Conservation (phyloP, 2,329 filamentous ascomycete species). For the Colletotrichum endophyticum region DNA sequence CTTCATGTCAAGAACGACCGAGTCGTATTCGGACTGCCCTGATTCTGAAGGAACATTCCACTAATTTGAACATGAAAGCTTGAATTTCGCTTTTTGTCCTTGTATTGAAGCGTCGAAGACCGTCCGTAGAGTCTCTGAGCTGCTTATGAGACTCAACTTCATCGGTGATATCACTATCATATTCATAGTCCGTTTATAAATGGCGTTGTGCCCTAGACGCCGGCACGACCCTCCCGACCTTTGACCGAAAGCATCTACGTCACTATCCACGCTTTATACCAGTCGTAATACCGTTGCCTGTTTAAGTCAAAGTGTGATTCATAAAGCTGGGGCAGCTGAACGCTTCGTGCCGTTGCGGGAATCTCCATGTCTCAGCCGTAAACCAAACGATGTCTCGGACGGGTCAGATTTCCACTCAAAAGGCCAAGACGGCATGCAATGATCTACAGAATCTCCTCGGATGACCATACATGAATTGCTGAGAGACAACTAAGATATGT, state of each 20-base stretch:
- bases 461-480: not conserved
- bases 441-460: not conserved
- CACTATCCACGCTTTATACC: not conserved
- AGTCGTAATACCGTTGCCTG: not conserved
- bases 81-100: not conserved
- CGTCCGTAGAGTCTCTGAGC: not conserved
- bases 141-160: fast-evolving
- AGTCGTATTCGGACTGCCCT: not conserved
- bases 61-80: not conserved
- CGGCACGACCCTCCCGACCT: not conserved
- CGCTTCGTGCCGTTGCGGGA: not conserved
- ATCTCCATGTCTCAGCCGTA: not conserved
- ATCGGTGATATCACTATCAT: not conserved
- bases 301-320: not conserved
- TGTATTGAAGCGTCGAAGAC: not conserved
- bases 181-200: not conserved
- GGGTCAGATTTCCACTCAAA: not conserved
- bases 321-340: not conserved
- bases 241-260: not conserved
- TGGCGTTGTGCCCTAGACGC: fast-evolving
- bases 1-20: not conserved
- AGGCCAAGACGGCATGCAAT: not conserved
- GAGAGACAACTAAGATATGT: not conserved
- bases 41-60: not conserved
- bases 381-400: not conserved